Base-by-base conservation (phyloP, 2,329 filamentous ascomycete species). In the Colletotrichum spinosum region DNA sequence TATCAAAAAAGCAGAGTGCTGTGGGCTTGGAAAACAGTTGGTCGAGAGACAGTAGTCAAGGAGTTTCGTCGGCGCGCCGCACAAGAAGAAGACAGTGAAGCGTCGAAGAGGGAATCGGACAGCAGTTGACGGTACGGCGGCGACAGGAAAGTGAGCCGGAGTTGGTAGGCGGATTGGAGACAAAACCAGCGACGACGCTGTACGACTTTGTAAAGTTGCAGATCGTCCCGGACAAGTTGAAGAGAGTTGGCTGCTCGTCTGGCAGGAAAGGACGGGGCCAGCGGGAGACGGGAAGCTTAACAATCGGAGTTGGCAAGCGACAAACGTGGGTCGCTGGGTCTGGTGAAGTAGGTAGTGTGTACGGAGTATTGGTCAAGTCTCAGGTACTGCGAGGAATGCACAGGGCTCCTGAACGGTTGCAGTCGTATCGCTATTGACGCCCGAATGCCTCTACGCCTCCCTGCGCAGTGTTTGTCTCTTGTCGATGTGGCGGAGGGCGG, bases 231-330 rank as follows among this genome's bases (percentile, higher is more conserved):
- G 55, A 39, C 13, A 53, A 11, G 42, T 50, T 37, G 41, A 41
- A 33, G 33, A 37, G 41, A 55, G 42, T n/a, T 41, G 17, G 10
- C n/a, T 17, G n/a, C 35, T 35, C 38, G 51, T 61, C 38, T 45
- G 57, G n/a, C 39, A 48, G 25, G 41, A 13, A 15, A 48, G 52
- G 52, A 62, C 63, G 58, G 63, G 63, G 63, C 63, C 58, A 56
- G 52, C 63, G 58, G 63, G 63, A 65, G 48, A 53, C 63, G 58
- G 58, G 58, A 65, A 65, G 63, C 58, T 65, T 65, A 63, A 63
- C 63, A 66, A 66, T 66, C 63, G 63, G 62, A 61, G 62, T 42
- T 53, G 57, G 53, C 51, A 56, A 52, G 62, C 58, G 62, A 59
- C 62, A 65, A 63, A 59, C 63, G 63, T 66, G 63, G 63, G 63